Base-by-base conservation (phyloP, 768 basidiomycete species). In the Lentinula guzmanii region DNA sequence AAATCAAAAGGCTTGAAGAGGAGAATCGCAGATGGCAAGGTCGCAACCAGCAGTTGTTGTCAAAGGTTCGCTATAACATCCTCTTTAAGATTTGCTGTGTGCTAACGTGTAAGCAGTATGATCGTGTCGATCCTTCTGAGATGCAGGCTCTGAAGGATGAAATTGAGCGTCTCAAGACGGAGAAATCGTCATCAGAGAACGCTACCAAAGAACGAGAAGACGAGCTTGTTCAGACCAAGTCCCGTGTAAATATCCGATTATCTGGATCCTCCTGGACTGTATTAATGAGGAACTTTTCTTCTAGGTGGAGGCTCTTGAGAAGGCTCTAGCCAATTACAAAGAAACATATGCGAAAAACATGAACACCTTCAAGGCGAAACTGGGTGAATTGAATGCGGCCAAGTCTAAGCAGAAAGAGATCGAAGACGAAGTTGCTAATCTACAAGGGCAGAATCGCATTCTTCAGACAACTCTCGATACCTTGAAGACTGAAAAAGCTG, bases 81-180 rank as follows among this genome's bases (percentile, higher is more conserved):
- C 1, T n/a, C 1, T n/a, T 7, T 1, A 1, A 51, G 8, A 13
- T 42, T 42, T 9, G 10, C 21, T 37, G 33, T 39, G 33, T 53
- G 2, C 21, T 62, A 3, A 34, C 31, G 16, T 15, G 31, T 18
- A 41, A 31, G 0, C 21, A 92, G 90, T 93, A 93, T 68, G 91
- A 95, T 66, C 90, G 93, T 50, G 88, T 91, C 65, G 93, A 94
- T 70, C 92, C 93, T 16, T 85, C 88, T 2, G 93, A 95, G 67
- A 77, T 94, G 41, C 90, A 93, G 67, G 79, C 82, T 6, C 78
- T 95, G 58, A 90, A 86, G 71, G 88, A 89, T 24, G 87, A 93
- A 68, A 81, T 90, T 8, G 81, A 83, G 58, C 71, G 65, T 15
- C 64, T 89, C 58, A 84, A 84, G 65, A 60, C 73, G 0, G 71